Evolutionary conservation across 345 rosid genomes (phyloP).

Genomic region (Eucalyptus cloeziana): DNA sequence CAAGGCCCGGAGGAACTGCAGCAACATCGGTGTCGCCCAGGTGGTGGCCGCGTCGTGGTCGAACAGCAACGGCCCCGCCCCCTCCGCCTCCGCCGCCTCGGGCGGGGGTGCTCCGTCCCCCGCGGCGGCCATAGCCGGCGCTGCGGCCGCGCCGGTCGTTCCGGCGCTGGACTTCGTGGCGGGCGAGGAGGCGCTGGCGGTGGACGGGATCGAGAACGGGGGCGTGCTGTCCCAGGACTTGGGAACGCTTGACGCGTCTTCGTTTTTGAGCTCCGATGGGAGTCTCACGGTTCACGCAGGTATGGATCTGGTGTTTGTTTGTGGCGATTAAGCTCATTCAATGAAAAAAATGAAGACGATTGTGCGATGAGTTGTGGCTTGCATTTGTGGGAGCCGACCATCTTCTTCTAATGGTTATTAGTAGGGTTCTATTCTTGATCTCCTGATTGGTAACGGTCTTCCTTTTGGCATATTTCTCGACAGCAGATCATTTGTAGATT

Average conservation of each 20-base stretch:
- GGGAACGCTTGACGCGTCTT: constrained; percentile 22
- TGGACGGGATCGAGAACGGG: constrained; percentile 23
- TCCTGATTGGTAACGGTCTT: neutral
- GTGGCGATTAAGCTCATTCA: neutral
- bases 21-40: constrained; percentile 99
- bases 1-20: constrained; percentile 94
- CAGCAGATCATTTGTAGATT: neutral
- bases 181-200: constrained; percentile 24
- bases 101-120: constrained; percentile 27
- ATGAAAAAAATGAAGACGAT: neutral
- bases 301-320: constrained; percentile 1
- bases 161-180: constrained; percentile 7
- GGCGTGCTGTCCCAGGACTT: constrained; percentile 44
- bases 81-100: constrained; percentile 39
- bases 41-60: constrained; percentile 98
- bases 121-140: constrained; percentile 27
- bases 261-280: constrained; percentile 84
- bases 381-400: neutral
- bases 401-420: neutral
- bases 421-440: neutral
- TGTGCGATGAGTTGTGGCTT: neutral
- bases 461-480: neutral
- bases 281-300: constrained; percentile 95
- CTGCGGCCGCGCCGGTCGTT: constrained; percentile 27
- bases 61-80: constrained; percentile 17